Evolutionary conservation across 2,329 filamentous ascomycete species (phyloP).

Genomic region (Aschersonia sp.): DNA sequence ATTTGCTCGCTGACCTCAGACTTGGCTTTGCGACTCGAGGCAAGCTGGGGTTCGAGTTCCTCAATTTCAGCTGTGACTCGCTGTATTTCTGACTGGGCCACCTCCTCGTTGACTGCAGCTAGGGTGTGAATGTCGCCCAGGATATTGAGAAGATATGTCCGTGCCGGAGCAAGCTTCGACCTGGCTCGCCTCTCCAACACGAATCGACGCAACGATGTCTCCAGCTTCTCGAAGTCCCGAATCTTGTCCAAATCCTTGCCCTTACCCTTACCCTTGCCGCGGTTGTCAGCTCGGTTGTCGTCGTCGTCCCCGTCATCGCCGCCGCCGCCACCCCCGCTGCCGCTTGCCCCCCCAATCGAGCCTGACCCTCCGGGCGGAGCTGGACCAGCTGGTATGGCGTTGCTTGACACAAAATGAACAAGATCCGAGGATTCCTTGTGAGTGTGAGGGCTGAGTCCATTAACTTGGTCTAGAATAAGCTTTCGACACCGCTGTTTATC

Average conservation of each 20-base stretch:
- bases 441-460: conserved; percentile 76
- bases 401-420: conserved; percentile 96
- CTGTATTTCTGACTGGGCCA: conserved; percentile 72
- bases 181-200: conserved; percentile 90
- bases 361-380: conserved; percentile 39
- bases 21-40: conserved; percentile 68
- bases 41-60: conserved; percentile 72
- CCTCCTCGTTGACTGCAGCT: conserved; percentile 74
- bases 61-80: conserved; percentile 67
- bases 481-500: conserved; percentile 86
- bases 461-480: conserved; percentile 83
- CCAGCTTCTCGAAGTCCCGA: conserved; percentile 77
- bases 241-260: conserved; percentile 81
- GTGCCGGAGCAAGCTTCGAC: conserved; percentile 89
- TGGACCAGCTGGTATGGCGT: conserved; percentile 67
- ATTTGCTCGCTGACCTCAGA: conserved; percentile 68
- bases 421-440: conserved; percentile 85
- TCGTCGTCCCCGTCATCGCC: conserved; percentile 35
- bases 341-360: conserved; percentile 36
- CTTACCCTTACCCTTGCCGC: conserved; percentile 45
- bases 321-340: conserved; percentile 34
- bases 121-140: conserved; percentile 74
- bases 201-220: conserved; percentile 78
- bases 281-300: conserved; percentile 18
- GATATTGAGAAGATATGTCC: conserved; percentile 89